phyloP scores from a whole-genome alignment of 495 filamentous ascomycete genomes.

The Penicillium nucicola region DNA sequence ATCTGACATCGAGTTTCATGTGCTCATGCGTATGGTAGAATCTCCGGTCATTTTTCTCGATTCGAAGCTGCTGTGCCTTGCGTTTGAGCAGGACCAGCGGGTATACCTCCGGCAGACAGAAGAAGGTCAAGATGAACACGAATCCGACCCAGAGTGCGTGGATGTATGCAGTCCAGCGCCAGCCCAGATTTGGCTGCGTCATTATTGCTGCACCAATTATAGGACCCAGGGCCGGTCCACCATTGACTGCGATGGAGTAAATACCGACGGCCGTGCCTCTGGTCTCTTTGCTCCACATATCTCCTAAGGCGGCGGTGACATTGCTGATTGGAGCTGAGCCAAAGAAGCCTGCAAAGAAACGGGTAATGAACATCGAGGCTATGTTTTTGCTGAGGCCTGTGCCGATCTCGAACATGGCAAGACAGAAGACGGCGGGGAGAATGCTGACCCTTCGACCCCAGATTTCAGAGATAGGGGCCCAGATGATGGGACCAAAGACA shows the following conservation, averaged over 20 bases:
- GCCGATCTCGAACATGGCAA: constrained; percentile 43
- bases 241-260: constrained; percentile 40
- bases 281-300: constrained; percentile 39
- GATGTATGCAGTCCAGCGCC: constrained; percentile 44
- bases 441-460: too few relatives aligned
- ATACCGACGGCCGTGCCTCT: constrained; percentile 39
- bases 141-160: constrained; percentile 29
- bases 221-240: constrained; percentile 44
- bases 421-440: constrained; percentile 40
- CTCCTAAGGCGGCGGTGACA: constrained; percentile 45
- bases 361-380: constrained; percentile 35
- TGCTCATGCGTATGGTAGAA: constrained; percentile 42
- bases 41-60: constrained; percentile 27
- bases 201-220: constrained; percentile 45
- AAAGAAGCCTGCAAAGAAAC: constrained; percentile 49
- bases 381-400: constrained; percentile 37
- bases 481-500: too few relatives aligned
- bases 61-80: constrained; percentile 31
- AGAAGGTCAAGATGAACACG: constrained; percentile 20
- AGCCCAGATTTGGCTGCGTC: constrained; percentile 32
- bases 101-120: constrained; percentile 35
- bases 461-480: too few relatives aligned
- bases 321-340: constrained; percentile 44
- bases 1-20: constrained; percentile 29
- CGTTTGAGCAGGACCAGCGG: constrained; percentile 24